Base-by-base conservation (phyloP, 129 eudicot species). In the Smallanthus sonchifolius region DNA sequence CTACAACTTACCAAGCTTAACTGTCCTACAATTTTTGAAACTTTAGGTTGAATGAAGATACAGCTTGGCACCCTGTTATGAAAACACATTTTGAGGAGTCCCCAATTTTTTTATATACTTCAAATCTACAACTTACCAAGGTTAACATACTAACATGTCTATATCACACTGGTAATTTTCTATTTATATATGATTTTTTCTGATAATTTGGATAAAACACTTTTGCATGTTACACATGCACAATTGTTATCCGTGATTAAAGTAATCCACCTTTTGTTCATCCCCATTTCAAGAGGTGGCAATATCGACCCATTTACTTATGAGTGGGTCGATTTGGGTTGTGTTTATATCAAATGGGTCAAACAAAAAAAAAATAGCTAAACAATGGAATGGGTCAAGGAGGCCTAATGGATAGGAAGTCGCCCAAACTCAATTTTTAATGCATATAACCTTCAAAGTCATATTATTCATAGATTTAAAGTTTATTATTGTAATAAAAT, bases 11-110 rank as follows among this genome's bases (percentile, higher is more conserved):
- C 65, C 66, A 17, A 55, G 16, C 80, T 34, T 68, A 43, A 54
- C 36, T 36, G 5, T 48, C 15, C 38, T 77, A 56, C 40, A 20
- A 56, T 47, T 34, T 60, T 74, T 35, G 67, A 34, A 38, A 39
- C 56, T 78, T 34, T 69, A 90, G 98, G 98, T 80, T 94, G 88
- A 24, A 47, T 13, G 91, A 87, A 74, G 98, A 94, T 83, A 94
- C 97, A 64, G 98, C 98, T 63, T 94, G 98, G 98, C 93, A 83
- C 62, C 98, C 98, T 39, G 84, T 91, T 35, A 69, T 74, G 81
- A 65, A 54, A 65, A 83, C 75, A 65, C 84, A 88, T 77, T 82
- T 94, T 20, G 79, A 94, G 2, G 81, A 83, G 59, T 74, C 76
- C 10, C 82, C 96, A 32, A 0, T 66, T 69, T 75, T 88, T 48